Conservation (phyloP, 805 yeast species). For the Wickerhamiella galacta region DNA sequence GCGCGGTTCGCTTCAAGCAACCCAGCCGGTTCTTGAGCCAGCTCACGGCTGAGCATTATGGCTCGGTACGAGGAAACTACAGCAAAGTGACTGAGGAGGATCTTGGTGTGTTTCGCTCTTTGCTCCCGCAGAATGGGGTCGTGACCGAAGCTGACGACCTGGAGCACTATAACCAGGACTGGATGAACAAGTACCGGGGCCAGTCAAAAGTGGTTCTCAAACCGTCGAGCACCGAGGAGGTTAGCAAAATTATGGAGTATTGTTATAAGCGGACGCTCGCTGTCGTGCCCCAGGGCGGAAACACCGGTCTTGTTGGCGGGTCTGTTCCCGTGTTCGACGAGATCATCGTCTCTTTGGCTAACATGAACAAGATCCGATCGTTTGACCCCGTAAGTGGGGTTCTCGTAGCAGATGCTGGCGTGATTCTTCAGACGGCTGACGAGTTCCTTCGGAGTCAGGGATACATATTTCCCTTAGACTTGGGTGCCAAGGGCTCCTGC, state of each 20-base stretch:
- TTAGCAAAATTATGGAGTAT: conserved; percentile 56
- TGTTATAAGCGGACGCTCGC: conserved; percentile 67
- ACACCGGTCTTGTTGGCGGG: conserved; percentile 91
- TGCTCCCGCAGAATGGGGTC: conserved; percentile 26
- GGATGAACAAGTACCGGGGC: conserved; percentile 87
- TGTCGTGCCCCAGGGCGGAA: conserved; percentile 92
- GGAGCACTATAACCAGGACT: conserved; percentile 63
- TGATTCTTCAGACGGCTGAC: conserved; percentile 73
- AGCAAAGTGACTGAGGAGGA: conserved; percentile 40
- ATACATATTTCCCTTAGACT: conserved; percentile 77
- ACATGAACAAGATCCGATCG: conserved; percentile 58
- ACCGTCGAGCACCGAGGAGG: conserved; percentile 66
- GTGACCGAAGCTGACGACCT: conserved; percentile 48
- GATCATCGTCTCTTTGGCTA: conserved; percentile 51
- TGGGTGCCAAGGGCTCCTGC: conserved; percentile 94
- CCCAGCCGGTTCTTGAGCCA: no score
- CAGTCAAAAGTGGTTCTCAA: conserved; percentile 62
- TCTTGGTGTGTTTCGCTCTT: conserved; percentile 38
- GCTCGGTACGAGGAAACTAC: conserved; percentile 33
- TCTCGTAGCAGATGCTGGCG: conserved; percentile 77
- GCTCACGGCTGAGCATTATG: conserved; percentile 56
- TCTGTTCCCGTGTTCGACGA: conserved; percentile 87
- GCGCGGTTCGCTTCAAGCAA: no score
- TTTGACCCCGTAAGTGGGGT: conserved; percentile 74
- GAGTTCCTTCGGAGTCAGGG: conserved; percentile 62